Evolutionary conservation across 2,329 filamentous ascomycete species (phyloP).

Genomic region (Myriangium duriaei): DNA sequence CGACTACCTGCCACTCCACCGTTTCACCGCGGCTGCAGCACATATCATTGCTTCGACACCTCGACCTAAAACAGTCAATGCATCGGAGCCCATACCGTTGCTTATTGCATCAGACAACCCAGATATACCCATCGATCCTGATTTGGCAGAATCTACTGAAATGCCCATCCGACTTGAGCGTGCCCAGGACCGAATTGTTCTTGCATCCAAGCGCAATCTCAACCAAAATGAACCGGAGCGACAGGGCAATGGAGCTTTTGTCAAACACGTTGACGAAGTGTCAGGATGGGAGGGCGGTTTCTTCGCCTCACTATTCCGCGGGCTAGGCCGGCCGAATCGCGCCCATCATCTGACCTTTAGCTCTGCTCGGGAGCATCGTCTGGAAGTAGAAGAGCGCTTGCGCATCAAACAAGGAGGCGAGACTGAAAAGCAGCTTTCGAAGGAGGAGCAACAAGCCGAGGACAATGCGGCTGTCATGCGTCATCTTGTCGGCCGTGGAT

Average conservation of each 20-base stretch:
- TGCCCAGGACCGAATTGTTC: slow-evolving; percentile 64
- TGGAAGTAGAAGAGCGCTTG: slow-evolving; percentile 6
- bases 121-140: slow-evolving; percentile 53
- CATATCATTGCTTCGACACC: slow-evolving; percentile 17
- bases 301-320: slow-evolving; percentile 71
- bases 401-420: slow-evolving; percentile 8
- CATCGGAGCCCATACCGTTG: slow-evolving; percentile 25
- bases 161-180: slow-evolving; percentile 26
- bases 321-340: slow-evolving; percentile 40
- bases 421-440: slow-evolving; percentile 13
- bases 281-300: slow-evolving; percentile 86
- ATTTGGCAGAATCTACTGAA: slow-evolving; percentile 38
- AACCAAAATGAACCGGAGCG: slow-evolving; percentile 18
- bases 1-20: slow-evolving; percentile 63
- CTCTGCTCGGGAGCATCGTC: slow-evolving; percentile 5
- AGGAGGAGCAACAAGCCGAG: slow-evolving; percentile 25
- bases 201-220: slow-evolving; percentile 52
- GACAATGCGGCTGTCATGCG: slow-evolving; percentile 51
- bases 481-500: slow-evolving; percentile 65
- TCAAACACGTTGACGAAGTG: slow-evolving; percentile 59
- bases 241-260: slow-evolving; percentile 39
- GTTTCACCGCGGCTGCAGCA: slow-evolving; percentile 50
- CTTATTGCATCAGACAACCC: slow-evolving; percentile 74
- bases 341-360: slow-evolving; percentile 6
- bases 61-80: slow-evolving; percentile 2